phyloP scores from a whole-genome alignment of 345 rosid species.

The Salix viminalis region DNA sequence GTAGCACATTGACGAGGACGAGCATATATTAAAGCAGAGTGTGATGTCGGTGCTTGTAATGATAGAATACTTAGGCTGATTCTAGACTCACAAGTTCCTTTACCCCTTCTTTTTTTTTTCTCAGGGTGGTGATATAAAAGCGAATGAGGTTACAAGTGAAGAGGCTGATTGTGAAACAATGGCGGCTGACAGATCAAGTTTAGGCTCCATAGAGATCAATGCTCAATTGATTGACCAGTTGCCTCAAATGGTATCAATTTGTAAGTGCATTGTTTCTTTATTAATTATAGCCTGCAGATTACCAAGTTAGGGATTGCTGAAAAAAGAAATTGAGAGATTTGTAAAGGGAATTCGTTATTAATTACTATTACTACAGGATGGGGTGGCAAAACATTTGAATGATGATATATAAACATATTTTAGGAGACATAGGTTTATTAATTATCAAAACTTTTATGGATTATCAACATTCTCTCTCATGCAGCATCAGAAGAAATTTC shows the following conservation, averaged over 20 bases:
- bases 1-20: background rate
- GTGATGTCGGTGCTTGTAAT: background rate
- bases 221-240: conserved; percentile 42
- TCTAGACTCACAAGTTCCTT: conserved; percentile 3
- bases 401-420: background rate
- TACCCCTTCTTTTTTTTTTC: conserved; percentile 6
- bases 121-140: conserved; percentile 39
- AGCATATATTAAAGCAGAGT: background rate
- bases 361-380: background rate
- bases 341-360: background rate
- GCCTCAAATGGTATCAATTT: conserved; percentile 46
- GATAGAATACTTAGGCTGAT: conserved; percentile 6
- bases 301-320: background rate
- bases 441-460: background rate
- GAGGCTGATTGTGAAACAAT: conserved; percentile 45
- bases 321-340: background rate
- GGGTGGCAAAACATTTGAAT: background rate
- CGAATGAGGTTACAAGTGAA: conserved; percentile 39
- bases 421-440: conserved; percentile 1
- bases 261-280: conserved; percentile 40
- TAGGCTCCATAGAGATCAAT: conserved; percentile 33
- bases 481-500: conserved; percentile 63
- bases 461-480: conserved; percentile 8
- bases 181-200: conserved; percentile 28
- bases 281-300: background rate